Evolutionary conservation across 1,284 basidiomycete genomes (phyloP).

Genomic region (Sanguinoderma infundibulare): DNA sequence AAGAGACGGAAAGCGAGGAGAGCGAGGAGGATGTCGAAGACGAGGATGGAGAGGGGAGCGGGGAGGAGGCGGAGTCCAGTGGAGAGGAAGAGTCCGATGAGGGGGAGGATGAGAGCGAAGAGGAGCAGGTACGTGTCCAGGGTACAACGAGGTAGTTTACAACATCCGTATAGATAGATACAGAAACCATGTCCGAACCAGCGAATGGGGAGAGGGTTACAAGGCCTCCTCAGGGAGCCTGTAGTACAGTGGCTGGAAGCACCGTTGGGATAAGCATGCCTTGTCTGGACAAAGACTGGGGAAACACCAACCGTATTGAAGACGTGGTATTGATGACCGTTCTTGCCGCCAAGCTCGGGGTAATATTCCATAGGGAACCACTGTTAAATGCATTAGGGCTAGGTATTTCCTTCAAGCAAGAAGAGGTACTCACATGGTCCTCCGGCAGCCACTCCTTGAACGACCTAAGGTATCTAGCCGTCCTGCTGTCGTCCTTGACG

Average conservation of each 20-base stretch:
- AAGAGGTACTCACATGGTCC: slow-evolving; percentile 54
- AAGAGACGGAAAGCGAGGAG: slow-evolving; percentile 33
- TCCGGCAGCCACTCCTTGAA: slow-evolving; percentile 69
- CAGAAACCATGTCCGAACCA: neutral
- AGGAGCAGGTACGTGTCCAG: slow-evolving; percentile 25
- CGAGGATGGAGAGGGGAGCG: slow-evolving; percentile 41
- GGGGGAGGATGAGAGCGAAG: slow-evolving; percentile 34
- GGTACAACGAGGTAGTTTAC: slow-evolving; percentile 25
- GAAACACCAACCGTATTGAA: slow-evolving; percentile 61
- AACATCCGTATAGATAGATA: slow-evolving; percentile 15
- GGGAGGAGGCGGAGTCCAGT: slow-evolving; percentile 15
- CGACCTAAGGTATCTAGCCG: slow-evolving; percentile 69
- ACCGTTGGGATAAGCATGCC: neutral
- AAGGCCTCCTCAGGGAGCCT: slow-evolving; percentile 56
- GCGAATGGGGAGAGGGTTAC: slow-evolving; percentile 37
- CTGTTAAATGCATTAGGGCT: slow-evolving; percentile 38
- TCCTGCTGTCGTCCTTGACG: slow-evolving; percentile 61
- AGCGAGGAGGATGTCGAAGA: slow-evolving; percentile 36
- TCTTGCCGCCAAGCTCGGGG: slow-evolving; percentile 59
- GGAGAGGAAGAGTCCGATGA: slow-evolving; percentile 40
- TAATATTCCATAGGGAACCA: slow-evolving; percentile 81
- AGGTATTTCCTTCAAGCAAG: neutral
- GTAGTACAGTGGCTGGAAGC: slow-evolving; percentile 67
- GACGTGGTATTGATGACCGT: slow-evolving; percentile 78
- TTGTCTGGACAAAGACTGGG: neutral